Evolutionary conservation across 345 rosid species (phyloP).

Genomic region (Excoecaria agallocha): DNA sequence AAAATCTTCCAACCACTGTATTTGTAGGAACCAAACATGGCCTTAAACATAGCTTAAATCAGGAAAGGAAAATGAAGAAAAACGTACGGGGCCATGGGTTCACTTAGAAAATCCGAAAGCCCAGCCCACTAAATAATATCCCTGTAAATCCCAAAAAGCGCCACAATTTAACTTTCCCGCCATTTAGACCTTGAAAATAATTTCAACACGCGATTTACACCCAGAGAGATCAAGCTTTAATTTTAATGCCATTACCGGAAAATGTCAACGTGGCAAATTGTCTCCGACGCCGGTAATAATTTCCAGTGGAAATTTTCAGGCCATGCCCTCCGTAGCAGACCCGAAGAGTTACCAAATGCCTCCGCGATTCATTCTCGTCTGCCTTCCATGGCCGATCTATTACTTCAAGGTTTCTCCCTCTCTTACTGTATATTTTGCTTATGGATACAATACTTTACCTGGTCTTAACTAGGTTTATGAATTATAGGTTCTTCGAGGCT

Average conservation of each 20-base stretch:
- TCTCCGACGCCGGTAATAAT: constrained; percentile 44
- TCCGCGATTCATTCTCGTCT: constrained; percentile 29
- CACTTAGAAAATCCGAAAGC: too few species aligned
- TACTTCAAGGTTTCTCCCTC: constrained; percentile 50
- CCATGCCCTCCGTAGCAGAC: constrained; percentile 19
- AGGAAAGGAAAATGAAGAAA: too few species aligned
- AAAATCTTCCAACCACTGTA: too few species aligned
- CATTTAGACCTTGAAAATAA: too few species aligned
- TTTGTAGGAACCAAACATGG: too few species aligned
- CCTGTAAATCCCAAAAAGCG: too few species aligned
- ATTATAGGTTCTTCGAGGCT: constrained; percentile 46
- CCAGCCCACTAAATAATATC: too few species aligned
- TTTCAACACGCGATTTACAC: too few species aligned
- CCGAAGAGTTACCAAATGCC: constrained; percentile 16
- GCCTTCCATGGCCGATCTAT: constrained; percentile 68
- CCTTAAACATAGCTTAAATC: too few species aligned
- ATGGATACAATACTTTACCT: background rate
- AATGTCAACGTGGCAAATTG: constrained; percentile 79
- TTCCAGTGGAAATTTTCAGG: constrained; percentile 65
- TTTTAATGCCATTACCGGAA: background rate
- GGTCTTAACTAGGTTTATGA: background rate
- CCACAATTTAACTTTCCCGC: too few species aligned
- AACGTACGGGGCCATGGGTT: too few species aligned
- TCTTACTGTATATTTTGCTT: background rate
- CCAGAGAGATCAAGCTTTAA: too few species aligned